Evolutionary conservation across 345 rosid genomes (phyloP), one percentile per base, ranked within the genome.

Genomic region (Alliaria petiolata): DNA sequence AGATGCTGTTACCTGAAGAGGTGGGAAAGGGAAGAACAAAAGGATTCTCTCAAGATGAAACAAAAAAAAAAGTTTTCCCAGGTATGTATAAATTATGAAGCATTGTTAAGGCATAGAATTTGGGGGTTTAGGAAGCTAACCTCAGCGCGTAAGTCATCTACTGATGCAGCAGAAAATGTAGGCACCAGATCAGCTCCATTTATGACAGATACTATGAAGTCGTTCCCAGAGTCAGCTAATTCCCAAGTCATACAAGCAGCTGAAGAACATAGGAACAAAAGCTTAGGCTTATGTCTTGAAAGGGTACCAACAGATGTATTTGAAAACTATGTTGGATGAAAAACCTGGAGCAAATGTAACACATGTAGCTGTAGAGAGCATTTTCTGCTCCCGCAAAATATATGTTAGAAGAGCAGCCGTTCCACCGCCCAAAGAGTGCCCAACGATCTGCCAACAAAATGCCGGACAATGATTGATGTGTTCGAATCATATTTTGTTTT

Each of bases 231-330:
- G 79, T 93, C 98, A 20, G 98, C 98, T 84, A 93, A 79, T 69
- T 93, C 98, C 95, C 98, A 88, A 5, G 95, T 93, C 98, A 93
- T 90, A 80, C 98, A 93, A 65, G 98, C 98, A 83, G 89, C 98
- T 93, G 88, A 66, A 78, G 39, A 65, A 55, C 26, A 60, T 46
- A 58, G 3, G 8, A 57, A 25, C 16, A 58, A 19, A 43, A 15
- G 5, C 42, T 75, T 38, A 52, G 64, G 33, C 40, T 43, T 4
- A 25, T 9, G 25, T 43, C 55, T 40, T 22, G 54, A 1, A 25
- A 22, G 34, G 47, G 22, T 17, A 59, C 33, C 63, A 60, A 34
- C 38, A 54, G 2, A 50, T 51, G 35, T 33, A 34, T 17, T 7
- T 25, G 40, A 20, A 43, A 42, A 9, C 49, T 42, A 40, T 40